Evolutionary conservation across 2,329 filamentous ascomycete species (phyloP).

Genomic region (Penicillium thymicola): DNA sequence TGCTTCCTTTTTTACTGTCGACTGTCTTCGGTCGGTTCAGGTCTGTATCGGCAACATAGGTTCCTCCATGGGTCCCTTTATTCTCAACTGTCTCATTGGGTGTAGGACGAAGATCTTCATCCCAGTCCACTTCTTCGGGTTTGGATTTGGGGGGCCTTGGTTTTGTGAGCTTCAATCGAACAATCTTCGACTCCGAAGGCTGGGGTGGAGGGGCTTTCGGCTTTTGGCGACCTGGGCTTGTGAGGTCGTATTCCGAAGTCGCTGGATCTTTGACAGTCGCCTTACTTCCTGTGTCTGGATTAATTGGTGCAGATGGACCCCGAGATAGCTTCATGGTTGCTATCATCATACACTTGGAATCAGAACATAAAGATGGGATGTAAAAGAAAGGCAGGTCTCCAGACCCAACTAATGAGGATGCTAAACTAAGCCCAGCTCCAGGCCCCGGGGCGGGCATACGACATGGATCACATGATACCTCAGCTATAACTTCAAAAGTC

Average conservation of each 20-base stretch:
- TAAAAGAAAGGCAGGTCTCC: neutral
- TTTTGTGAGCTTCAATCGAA: slow-evolving; percentile 11
- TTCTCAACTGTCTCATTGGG: slow-evolving; percentile 12
- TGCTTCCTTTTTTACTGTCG: slow-evolving; percentile 1
- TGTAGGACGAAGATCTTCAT: slow-evolving; percentile 30
- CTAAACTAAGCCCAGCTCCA: neutral
- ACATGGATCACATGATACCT: slow-evolving; percentile 1
- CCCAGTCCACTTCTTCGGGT: slow-evolving; percentile 28
- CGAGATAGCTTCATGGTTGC: neutral
- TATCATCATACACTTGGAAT: neutral
- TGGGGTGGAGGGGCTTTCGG: neutral
- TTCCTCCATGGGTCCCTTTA: slow-evolving; percentile 5
- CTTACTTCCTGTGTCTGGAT: neutral
- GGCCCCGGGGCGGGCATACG: neutral
- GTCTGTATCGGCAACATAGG: slow-evolving; percentile 18
- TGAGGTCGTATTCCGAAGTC: neutral
- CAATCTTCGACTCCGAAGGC: slow-evolving; percentile 5
- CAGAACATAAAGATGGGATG: neutral
- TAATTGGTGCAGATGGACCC: neutral
- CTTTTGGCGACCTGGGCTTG: neutral
- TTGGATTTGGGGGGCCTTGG: slow-evolving; percentile 19
- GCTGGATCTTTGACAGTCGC: neutral
- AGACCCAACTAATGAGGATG: neutral
- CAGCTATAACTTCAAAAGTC: neutral
- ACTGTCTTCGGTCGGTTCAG: neutral